These are phyloP conservation scores for Sclerotiophoma versabilis DNA, from an alignment of 2,329 filamentous ascomycete species.

Conservation along the genomic window DNA sequence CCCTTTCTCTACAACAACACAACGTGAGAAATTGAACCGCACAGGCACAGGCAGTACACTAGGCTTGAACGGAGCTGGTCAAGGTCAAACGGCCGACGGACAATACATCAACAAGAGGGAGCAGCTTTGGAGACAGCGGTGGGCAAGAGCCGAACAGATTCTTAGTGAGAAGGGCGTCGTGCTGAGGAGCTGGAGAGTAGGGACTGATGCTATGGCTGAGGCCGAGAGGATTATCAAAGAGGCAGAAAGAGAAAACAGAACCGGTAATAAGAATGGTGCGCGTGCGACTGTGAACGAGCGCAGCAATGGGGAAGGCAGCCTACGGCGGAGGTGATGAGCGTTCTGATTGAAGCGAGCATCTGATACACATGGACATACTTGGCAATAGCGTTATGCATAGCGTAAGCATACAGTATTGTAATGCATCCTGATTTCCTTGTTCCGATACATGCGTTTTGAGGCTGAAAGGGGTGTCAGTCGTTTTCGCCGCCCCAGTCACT, in stretches of 20 bases:
- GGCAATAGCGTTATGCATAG: neutral
- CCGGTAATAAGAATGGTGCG: conserved; percentile 7
- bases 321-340: neutral
- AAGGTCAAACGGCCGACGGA: conserved; percentile 25
- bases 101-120: conserved; percentile 69
- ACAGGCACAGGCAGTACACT: conserved; percentile 37
- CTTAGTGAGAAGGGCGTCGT: conserved; percentile 71
- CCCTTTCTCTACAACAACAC: conserved; percentile 36
- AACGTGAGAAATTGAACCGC: conserved; percentile 32
- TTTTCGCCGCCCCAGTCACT: too few species aligned
- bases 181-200: conserved; percentile 76
- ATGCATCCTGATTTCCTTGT: neutral
- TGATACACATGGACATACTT: neutral
- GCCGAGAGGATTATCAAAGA: conserved; percentile 68
- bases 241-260: conserved; percentile 7
- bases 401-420: neutral
- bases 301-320: conserved; percentile 1
- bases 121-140: conserved; percentile 73
- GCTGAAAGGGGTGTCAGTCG: too few species aligned
- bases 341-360: neutral
- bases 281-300: neutral
- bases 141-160: conserved; percentile 68
- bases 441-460: neutral
- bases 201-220: conserved; percentile 72
- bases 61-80: conserved; percentile 24